Evolutionary conservation across 768 basidiomycete species (phyloP), one percentile per base, ranked within the genome.

Genomic region (Rossbeevera mucosa): DNA sequence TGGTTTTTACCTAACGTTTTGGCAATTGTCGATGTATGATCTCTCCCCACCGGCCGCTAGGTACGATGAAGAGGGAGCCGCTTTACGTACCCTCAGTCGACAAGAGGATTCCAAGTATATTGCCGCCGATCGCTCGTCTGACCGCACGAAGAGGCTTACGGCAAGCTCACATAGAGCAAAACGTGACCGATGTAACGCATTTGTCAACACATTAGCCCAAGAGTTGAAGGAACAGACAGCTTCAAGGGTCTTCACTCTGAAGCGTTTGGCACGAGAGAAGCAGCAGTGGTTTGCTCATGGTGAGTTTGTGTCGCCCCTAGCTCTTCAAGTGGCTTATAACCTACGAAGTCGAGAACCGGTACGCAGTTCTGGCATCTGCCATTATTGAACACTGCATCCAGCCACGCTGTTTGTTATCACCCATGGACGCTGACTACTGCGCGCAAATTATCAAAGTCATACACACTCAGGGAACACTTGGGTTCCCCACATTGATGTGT

Each of bases 401-500:
- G 63, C 95, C 96, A 11, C 83, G 96, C 25, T 88, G 87, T 58
- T 74, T 97, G 36, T 73, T 97, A n/a, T 95, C 95, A 0, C 94
- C 94, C 0, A 91, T 94, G 82, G 96, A 99, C 68, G 95, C 96
- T 22, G 88, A 95, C 51, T 99, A 85, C 59, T 93, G 92, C 51
- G 87, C 91, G 2, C 88, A 91, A 58, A 86, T 98, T 62, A 88
- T 98, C 67, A 88, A 88, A 64, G 77, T 86, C 13, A 75, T 97
- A 54, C 96, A 99, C 59, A 78, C 80, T 13, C 81, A 86, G 64
- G 94, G 91, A n/a, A 94, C 94, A 0, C 82, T 84, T 8, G 86
- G 87, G 2, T 99, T 97, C 67, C 85, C 87, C 31, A 93, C 93
- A 0, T 68, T 96, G 11, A 79, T 82, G 64, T 84, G 87, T 54